phyloP scores from a whole-genome alignment of 2,329 filamentous ascomycete genomes.

The Colletotrichum australisinense region DNA sequence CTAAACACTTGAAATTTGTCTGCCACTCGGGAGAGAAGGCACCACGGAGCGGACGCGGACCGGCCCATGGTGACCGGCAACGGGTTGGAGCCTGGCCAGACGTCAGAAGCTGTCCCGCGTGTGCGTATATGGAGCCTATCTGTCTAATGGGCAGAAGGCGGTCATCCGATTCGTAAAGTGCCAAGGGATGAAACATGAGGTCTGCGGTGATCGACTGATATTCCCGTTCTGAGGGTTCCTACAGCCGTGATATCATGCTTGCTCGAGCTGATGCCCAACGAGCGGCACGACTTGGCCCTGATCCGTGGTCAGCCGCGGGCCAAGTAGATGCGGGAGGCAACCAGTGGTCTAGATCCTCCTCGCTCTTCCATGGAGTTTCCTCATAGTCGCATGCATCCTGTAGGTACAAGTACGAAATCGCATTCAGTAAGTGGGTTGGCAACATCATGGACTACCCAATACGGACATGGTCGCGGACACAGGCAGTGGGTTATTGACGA shows the following conservation, averaged over 20 bases:
- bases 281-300: not conserved
- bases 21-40: not conserved
- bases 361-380: not conserved
- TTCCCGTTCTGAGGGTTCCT: not conserved
- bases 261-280: constrained; percentile 14
- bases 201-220: constrained; percentile 20
- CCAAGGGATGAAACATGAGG: constrained; percentile 7
- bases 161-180: constrained; percentile 14
- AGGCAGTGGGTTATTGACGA: not conserved
- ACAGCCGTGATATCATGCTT: constrained; percentile 22
- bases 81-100: not conserved
- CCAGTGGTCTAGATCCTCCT: constrained; percentile 3
- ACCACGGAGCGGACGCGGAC: constrained; percentile 12
- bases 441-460: constrained; percentile 7
- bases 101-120: not conserved
- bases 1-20: not conserved
- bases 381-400: constrained; percentile 10
- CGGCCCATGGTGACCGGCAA: constrained; percentile 8
- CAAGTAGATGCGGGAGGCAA: constrained; percentile 19
- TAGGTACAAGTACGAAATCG: constrained; percentile 2
- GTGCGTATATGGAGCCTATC: not conserved
- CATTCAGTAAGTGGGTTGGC: not conserved
- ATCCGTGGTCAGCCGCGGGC: not conserved
- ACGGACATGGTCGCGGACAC: constrained; percentile 5
- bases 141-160: not conserved